Conservation (phyloP, 2,329 filamentous ascomycete species). For the Lecanicillium sp. region DNA sequence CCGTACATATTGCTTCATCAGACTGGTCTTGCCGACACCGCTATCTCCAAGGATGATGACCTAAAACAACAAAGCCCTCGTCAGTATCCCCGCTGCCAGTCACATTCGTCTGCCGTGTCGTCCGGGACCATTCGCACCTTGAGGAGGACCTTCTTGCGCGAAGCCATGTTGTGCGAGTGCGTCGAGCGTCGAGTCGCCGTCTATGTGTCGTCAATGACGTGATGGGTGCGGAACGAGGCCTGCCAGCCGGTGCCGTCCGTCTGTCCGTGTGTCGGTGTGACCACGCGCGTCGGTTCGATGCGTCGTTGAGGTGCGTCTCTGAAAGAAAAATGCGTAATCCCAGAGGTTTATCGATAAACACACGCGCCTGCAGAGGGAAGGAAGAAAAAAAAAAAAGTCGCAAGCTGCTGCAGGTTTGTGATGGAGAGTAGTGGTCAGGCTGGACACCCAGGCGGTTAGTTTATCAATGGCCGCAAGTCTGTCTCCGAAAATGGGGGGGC, state of each 20-base stretch:
- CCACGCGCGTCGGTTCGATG: not conserved
- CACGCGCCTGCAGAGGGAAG: not conserved
- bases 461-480: constrained; percentile 2
- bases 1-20: constrained; percentile 99
- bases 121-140: constrained; percentile 53
- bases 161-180: constrained; percentile 53
- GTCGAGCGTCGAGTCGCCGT: constrained; percentile 18
- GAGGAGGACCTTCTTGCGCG: constrained; percentile 83
- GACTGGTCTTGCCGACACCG: constrained; percentile 96
- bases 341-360: not conserved
- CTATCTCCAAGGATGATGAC: constrained; percentile 99
- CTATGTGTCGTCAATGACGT: constrained; percentile 12
- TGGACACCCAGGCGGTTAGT: not conserved
- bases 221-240: constrained; percentile 2
- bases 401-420: constrained; percentile 7
- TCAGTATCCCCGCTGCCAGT: constrained; percentile 14
- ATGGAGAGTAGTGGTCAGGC: not conserved
- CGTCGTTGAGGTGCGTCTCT: not conserved
- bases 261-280: not conserved
- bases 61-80: constrained; percentile 39
- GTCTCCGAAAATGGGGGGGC: not conserved
- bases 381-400: not conserved
- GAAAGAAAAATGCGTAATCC: too few relatives aligned
- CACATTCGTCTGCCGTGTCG: not conserved
- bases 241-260: not conserved